Percentiles rank a stretch among this genome's conserved stretches.
Conservation (phyloP, 495 filamentous ascomycete species). For the Hypoxylon fuscum region DNA sequence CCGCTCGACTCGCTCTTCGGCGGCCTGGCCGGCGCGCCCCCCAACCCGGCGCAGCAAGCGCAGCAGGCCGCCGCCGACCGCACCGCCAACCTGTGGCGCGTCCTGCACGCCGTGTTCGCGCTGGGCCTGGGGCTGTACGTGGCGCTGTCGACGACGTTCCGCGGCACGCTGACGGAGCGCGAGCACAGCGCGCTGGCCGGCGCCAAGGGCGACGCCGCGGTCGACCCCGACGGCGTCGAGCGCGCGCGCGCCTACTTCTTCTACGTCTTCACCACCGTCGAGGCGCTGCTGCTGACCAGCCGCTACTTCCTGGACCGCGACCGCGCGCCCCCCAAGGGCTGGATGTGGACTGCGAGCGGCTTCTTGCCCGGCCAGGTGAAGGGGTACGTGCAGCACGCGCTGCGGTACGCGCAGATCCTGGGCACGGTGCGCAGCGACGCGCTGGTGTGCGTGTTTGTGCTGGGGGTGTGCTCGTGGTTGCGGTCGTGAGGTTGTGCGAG, state of each 20-base stretch:
- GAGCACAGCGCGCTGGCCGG: constrained; percentile 42
- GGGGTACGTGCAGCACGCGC: constrained; percentile 65
- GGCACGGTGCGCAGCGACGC: constrained; percentile 70
- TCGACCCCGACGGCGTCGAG: constrained; percentile 30
- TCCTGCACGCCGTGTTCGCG: constrained; percentile 79
- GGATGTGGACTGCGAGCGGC: constrained; percentile 67
- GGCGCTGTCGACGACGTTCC: constrained; percentile 68
- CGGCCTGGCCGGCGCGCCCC: constrained; percentile 43
- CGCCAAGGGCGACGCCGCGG: constrained; percentile 36
- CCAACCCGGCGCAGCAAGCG: constrained; percentile 54
- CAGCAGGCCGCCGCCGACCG: constrained; percentile 49
- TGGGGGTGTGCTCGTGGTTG: constrained; percentile 77
- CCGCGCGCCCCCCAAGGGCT: constrained; percentile 52
- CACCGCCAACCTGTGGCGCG: constrained; percentile 70
- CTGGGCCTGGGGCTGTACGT: constrained; percentile 77
- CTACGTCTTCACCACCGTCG: constrained; percentile 78
- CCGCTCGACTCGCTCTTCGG: constrained; percentile 43
- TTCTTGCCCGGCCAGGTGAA: constrained; percentile 66
- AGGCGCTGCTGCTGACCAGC: constrained; percentile 74
- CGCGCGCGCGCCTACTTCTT: constrained; percentile 63
- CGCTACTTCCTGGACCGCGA: constrained; percentile 71
- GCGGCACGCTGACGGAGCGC: constrained; percentile 60
- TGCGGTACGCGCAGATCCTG: constrained; percentile 75
- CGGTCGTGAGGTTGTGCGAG: constrained; percentile 40
- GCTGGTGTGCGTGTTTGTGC: constrained; percentile 76